Evolutionary conservation across 495 filamentous ascomycete species (phyloP).

Genomic region (Stereocaulon alpinum): DNA sequence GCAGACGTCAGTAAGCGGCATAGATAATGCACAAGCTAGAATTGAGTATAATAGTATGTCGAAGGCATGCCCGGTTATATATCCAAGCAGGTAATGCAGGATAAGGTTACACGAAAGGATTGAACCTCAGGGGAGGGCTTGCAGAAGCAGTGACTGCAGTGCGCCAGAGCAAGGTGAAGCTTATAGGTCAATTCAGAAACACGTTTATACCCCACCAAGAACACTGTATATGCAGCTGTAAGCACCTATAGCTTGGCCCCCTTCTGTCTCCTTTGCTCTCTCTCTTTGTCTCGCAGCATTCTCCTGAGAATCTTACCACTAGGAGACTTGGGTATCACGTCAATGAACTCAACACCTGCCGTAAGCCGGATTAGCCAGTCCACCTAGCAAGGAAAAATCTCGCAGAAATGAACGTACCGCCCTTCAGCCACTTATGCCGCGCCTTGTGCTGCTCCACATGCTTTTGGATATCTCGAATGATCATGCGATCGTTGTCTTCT

Average conservation of each 20-base stretch:
- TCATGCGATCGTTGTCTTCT: conserved; percentile 48
- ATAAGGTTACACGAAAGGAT: neutral
- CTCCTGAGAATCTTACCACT: conserved; percentile 86
- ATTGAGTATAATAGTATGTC: too few species aligned
- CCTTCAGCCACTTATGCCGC: conserved; percentile 80
- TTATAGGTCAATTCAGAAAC: neutral
- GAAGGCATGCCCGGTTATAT: neutral
- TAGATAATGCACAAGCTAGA: neutral
- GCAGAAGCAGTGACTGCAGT: neutral
- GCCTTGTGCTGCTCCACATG: conserved; percentile 78
- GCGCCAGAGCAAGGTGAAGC: neutral
- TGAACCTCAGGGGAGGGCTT: neutral
- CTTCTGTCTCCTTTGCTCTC: conserved; percentile 50
- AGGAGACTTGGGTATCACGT: conserved; percentile 75
- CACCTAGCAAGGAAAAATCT: neutral
- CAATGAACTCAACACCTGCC: conserved; percentile 27
- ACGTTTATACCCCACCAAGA: neutral
- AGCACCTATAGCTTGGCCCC: conserved; percentile 43
- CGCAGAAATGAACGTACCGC: conserved; percentile 27
- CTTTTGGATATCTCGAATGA: conserved; percentile 55
- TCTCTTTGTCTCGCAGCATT: conserved; percentile 70
- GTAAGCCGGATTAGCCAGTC: neutral
- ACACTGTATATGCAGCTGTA: neutral
- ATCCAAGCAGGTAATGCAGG: neutral
- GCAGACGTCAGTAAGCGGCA: neutral